phyloP scores from a whole-genome alignment of 1,139 yeast species.

The Suhomyces guaymorum region DNA sequence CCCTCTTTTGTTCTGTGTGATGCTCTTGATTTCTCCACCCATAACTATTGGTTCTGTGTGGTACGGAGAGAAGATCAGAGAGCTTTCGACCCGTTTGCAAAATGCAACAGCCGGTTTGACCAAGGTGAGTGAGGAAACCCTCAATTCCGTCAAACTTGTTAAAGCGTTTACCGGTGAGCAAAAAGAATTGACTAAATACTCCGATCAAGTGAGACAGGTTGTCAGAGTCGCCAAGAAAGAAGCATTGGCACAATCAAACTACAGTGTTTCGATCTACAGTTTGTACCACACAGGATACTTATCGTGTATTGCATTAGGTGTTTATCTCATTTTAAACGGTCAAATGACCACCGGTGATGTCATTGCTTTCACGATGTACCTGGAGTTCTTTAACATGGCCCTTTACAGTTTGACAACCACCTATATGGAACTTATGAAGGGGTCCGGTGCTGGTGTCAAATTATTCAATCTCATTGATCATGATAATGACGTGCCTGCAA shows the following conservation, averaged over 20 bases:
- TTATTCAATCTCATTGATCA: slow-evolving; percentile 49
- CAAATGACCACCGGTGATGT: slow-evolving; percentile 51
- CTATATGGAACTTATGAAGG: slow-evolving; percentile 58
- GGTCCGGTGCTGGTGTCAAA: slow-evolving; percentile 55
- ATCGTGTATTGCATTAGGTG: slow-evolving; percentile 48
- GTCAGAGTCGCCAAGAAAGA: slow-evolving; percentile 47
- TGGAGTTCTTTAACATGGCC: slow-evolving; percentile 51
- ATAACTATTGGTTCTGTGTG: slow-evolving; percentile 52
- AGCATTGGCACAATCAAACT: slow-evolving; percentile 51
- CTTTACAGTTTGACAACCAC: slow-evolving; percentile 52
- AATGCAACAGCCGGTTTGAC: slow-evolving; percentile 51
- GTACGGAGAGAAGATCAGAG: slow-evolving; percentile 51
- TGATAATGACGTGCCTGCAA: slow-evolving; percentile 45
- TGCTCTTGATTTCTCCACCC: slow-evolving; percentile 55
- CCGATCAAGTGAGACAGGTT: slow-evolving; percentile 43
- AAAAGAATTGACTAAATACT: slow-evolving; percentile 44
- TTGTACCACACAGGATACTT: slow-evolving; percentile 49
- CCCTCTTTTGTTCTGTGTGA: slow-evolving; percentile 48
- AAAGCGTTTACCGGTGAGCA: slow-evolving; percentile 51
- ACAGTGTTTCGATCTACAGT: slow-evolving; percentile 46
- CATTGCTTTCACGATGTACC: slow-evolving; percentile 52
- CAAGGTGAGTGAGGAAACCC: slow-evolving; percentile 48
- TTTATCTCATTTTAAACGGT: slow-evolving; percentile 44
- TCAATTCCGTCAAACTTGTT: slow-evolving; percentile 45
- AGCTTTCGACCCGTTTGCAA: slow-evolving; percentile 45